Percentiles rank a stretch among this genome's conserved stretches.
Conservation (phyloP, 257 asterid species). For the Coffea eugenioides region DNA sequence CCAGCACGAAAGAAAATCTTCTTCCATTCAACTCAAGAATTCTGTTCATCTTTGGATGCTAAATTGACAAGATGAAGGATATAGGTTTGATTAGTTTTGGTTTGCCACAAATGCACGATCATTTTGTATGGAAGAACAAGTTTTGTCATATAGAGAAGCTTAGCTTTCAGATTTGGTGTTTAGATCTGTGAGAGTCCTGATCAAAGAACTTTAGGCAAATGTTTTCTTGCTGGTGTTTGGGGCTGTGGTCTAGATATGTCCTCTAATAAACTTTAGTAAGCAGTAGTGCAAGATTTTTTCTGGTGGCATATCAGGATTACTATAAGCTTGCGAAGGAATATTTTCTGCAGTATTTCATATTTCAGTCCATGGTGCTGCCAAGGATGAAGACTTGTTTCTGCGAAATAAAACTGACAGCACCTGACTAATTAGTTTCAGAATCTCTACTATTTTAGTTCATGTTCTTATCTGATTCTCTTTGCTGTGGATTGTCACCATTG, state of each 20-base stretch:
- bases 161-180: too few relatives aligned
- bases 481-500: background rate
- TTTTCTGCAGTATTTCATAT: background rate
- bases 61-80: too few relatives aligned
- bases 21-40: background rate
- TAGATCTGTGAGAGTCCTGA: too few relatives aligned
- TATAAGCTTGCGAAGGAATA: background rate
- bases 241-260: too few relatives aligned
- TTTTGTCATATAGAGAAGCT: too few relatives aligned
- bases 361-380: background rate
- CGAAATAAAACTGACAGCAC: background rate
- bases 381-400: background rate
- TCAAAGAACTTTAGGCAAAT: too few relatives aligned
- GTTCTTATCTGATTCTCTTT: background rate
- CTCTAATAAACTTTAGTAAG: too few relatives aligned
- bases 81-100: too few relatives aligned
- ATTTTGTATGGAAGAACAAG: too few relatives aligned
- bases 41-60: background rate
- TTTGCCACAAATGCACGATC: too few relatives aligned
- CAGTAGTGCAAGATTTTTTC: background rate
- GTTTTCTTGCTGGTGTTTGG: too few relatives aligned
- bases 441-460: background rate
- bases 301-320: background rate
- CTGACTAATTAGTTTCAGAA: background rate
- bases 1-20: background rate